Conservation (phyloP, 805 yeast genomes). For the Metschnikowia koreensis region DNA sequence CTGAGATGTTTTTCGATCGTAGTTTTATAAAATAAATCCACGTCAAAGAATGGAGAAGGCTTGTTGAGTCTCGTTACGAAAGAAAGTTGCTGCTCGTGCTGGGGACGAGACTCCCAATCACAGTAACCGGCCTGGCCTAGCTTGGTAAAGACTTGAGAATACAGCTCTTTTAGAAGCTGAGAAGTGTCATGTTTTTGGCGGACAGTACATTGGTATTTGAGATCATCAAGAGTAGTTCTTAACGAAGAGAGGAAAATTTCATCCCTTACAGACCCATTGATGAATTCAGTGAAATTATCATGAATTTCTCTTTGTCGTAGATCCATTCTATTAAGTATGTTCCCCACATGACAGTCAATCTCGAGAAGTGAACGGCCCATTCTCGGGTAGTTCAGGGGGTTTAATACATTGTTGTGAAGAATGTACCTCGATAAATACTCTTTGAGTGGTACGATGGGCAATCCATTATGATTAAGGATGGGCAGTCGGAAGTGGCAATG, state of each 20-base stretch:
- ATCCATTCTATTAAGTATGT: conserved; percentile 55
- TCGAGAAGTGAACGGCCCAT: conserved; percentile 67
- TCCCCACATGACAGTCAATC: conserved; percentile 62
- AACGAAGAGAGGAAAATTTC: conserved; percentile 45
- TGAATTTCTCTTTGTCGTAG: conserved; percentile 50
- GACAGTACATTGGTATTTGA: conserved; percentile 47
- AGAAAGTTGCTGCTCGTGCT: conserved; percentile 24
- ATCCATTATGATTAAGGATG: conserved; percentile 23
- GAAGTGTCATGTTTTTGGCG: conserved; percentile 26
- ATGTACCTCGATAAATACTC: conserved; percentile 20
- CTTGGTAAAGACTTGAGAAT: conserved; percentile 16
- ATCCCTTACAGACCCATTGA: conserved; percentile 7
- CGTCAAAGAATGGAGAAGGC: conserved; percentile 7
- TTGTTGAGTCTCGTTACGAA: conserved; percentile 28
- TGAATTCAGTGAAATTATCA: conserved; percentile 44
- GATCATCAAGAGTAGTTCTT: conserved; percentile 58
- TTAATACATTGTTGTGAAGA: conserved; percentile 30
- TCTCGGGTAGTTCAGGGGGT: conserved; percentile 39
- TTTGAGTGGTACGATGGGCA: conserved; percentile 12
- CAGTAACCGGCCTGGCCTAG: conserved; percentile 15
- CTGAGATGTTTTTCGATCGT: conserved; percentile 3
- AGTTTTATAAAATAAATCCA: conserved; percentile 8
- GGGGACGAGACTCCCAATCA: conserved; percentile 15
- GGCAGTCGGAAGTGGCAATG: conserved; percentile 59
- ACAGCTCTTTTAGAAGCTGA: conserved; percentile 17